Conservation (phyloP, 257 asterid genomes). For the Solanum dulcamara region DNA sequence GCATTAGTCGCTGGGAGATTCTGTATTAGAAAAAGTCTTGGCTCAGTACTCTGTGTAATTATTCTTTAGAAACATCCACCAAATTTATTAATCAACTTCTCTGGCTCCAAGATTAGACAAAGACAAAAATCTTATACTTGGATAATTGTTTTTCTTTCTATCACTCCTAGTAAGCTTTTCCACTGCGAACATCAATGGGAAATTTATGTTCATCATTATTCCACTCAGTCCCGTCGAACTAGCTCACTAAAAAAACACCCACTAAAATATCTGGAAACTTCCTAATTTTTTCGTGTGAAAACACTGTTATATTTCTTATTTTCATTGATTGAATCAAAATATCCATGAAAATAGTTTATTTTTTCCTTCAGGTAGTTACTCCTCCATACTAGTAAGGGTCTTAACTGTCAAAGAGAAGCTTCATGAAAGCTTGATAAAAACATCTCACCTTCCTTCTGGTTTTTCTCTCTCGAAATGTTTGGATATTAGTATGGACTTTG, state of each 20-base stretch:
- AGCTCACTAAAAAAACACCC: no score
- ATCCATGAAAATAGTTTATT: no score
- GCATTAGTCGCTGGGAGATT: constrained; percentile 29
- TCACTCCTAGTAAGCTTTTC: not conserved
- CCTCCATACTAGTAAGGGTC: not conserved
- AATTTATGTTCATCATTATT: not conserved
- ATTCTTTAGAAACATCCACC: constrained; percentile 46
- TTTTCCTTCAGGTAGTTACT: not conserved
- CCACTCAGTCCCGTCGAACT: not conserved
- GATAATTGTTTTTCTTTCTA: not conserved
- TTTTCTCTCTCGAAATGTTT: not conserved
- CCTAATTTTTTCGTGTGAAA: no score
- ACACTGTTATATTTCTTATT: no score
- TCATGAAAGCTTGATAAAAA: not conserved
- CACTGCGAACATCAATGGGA: not conserved
- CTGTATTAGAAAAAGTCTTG: constrained; percentile 1
- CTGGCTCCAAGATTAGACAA: constrained; percentile 1
- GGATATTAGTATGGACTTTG: not conserved
- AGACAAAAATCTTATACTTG: constrained; percentile 3
- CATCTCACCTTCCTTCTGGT: not conserved
- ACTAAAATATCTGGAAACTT: no score
- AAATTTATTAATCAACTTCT: constrained; percentile 10
- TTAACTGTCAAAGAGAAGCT: not conserved
- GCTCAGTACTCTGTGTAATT: constrained; percentile 8
- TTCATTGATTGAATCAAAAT: no score